Evolutionary conservation across 2,329 filamentous ascomycete genomes (phyloP), one percentile per base, ranked within the genome.

Genomic region (Colletotrichum phormii): DNA sequence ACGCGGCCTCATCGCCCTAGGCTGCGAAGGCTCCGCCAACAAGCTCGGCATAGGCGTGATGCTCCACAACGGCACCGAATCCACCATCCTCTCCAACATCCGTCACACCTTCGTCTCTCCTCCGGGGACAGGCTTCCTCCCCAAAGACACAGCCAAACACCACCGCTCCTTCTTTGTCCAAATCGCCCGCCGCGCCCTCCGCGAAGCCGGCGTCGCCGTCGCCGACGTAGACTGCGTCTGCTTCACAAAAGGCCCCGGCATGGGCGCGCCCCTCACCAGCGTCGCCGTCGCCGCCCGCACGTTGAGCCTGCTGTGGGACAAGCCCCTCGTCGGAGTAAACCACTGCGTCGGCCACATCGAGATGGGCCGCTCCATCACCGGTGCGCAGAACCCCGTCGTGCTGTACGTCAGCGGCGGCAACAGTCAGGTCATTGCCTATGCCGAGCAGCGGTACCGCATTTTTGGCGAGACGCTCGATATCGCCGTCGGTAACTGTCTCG

Each of bases 261-360:
- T 99, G 97, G 97, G 97, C 71, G 96, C 95, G 51, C 97, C 97
- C 8, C 87, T 99, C 33, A 93, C 95, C 75, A 92, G 92, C 74
- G 95, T 97, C 15, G 96, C 96, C 37, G 86, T 98, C 46, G 95
- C 92, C 1, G 97, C 95, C 24, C 90, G 97, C 73, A 94, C 94
- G 75, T 86, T 98, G 37, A 88, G 91, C 54, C 85, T 98, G 72
- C 88, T 99, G 18, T 99, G 97, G 97, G 88, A 86, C 65, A 95
- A 94, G 82, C 91, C 93, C n/a, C 87, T 99, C 49, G 92, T 99
- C 3, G 96, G 95, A 29, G 97, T 99, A 31, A 99, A 99, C 84
- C 97, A 99, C 84, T 99, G 97, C 83, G 94, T 99, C 60, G 97
- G 97, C 55, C 97, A 99, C 83, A 98, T 99, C 79, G 97, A 99